Evolutionary conservation across 2,329 filamentous ascomycete species (phyloP).

Genomic region (Colletotrichum spaethianum): DNA sequence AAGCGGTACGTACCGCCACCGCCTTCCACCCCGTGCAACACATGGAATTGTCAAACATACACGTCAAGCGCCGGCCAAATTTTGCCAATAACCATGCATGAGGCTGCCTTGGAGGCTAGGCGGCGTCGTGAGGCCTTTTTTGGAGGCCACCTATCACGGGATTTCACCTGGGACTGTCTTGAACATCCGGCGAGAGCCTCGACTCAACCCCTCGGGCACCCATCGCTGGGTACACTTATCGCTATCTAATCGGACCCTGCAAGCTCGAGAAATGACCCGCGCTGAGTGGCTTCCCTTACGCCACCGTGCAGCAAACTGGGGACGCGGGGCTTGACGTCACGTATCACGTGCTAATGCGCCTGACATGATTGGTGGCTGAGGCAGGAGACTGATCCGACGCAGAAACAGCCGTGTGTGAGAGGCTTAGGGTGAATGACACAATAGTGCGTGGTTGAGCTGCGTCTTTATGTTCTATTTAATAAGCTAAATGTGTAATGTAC

Average conservation of each 20-base stretch:
- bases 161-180: neutral
- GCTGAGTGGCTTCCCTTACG: conserved; percentile 11
- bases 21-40: neutral
- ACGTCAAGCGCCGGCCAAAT: conserved; percentile 10
- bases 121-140: neutral
- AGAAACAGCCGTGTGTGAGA: neutral
- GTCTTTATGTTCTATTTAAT: neutral
- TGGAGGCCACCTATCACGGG: neutral
- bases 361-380: conserved; percentile 17
- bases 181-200: neutral
- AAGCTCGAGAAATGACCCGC: neutral
- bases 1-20: conserved; percentile 23
- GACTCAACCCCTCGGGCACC: neutral
- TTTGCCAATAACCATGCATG: neutral
- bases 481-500: neutral
- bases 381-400: too few species aligned
- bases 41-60: neutral
- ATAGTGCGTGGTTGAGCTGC: neutral
- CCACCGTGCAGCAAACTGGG: conserved; percentile 4
- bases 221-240: neutral
- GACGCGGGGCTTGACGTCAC: conserved; percentile 39
- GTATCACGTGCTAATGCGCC: conserved; percentile 28
- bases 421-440: neutral
- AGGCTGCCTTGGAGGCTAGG: neutral
- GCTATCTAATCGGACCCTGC: conserved; percentile 29